These are phyloP conservation scores for Rhodotorula sp. DNA, from an alignment of 1,284 basidiomycete genomes.

Conservation along the genomic window DNA sequence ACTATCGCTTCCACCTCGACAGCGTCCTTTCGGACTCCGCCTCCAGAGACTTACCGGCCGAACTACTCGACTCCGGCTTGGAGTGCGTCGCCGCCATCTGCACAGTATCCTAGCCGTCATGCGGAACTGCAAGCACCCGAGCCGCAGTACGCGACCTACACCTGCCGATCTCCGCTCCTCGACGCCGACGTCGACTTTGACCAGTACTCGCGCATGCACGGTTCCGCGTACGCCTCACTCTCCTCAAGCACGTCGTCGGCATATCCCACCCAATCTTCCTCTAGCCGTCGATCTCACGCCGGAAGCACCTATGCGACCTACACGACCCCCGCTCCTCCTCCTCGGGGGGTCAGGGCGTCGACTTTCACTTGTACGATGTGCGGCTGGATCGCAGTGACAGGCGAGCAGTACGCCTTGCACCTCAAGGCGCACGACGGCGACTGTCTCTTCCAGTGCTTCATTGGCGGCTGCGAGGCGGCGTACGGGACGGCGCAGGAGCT, in stretches of 20 bases:
- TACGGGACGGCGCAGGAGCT: background rate
- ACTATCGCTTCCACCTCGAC: too few species aligned
- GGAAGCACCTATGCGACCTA: too few species aligned
- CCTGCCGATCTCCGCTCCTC: background rate
- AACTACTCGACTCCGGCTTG: too few species aligned
- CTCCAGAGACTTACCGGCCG: too few species aligned
- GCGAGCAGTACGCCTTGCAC: slow-evolving; percentile 3
- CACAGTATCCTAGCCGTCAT: too few species aligned
- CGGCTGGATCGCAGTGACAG: background rate
- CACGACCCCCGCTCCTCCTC: background rate
- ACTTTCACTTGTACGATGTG: slow-evolving; percentile 4
- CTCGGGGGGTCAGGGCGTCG: background rate
- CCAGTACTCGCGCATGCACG: background rate
- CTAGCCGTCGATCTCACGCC: too few species aligned
- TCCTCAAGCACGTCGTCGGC: background rate
- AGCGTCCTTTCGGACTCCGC: too few species aligned
- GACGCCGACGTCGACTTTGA: slow-evolving; percentile 1
- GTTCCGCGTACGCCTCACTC: background rate
- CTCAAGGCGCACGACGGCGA: slow-evolving; percentile 14
- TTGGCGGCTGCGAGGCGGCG: slow-evolving; percentile 9
- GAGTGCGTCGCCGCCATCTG: too few species aligned
- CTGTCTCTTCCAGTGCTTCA: slow-evolving; percentile 16
- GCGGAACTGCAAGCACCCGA: background rate
- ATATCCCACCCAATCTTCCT: too few species aligned
- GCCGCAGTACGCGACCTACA: background rate